A percentile compares a stretch with the other conserved stretches of the same genome.
Conservation (phyloP, 768 basidiomycete genomes). For the Hericium erinaceus region DNA sequence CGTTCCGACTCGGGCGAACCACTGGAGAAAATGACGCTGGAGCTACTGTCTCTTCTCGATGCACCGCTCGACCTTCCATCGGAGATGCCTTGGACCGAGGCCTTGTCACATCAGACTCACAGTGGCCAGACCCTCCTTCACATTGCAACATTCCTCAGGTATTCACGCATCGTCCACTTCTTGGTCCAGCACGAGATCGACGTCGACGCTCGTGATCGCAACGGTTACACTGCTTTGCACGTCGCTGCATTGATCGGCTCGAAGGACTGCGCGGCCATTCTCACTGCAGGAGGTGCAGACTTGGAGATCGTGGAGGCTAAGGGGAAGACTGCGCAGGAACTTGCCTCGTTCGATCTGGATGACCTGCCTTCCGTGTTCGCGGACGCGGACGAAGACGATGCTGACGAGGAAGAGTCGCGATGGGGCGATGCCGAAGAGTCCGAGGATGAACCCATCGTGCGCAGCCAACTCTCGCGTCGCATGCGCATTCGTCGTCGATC, state of each 20-base stretch:
- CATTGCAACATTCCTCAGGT: conserved; percentile 72
- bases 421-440: conserved; percentile 66
- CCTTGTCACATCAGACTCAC: conserved; percentile 62
- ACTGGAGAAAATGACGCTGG: conserved; percentile 66
- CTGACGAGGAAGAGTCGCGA: conserved; percentile 46
- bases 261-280: conserved; percentile 48
- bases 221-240: conserved; percentile 86
- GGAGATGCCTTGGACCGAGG: conserved; percentile 35
- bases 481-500: conserved; percentile 5
- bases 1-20: conserved; percentile 46
- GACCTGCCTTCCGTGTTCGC: conserved; percentile 21
- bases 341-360: conserved; percentile 38
- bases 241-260: conserved; percentile 68
- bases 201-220: conserved; percentile 76
- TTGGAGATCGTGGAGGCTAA: conserved; percentile 61
- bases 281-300: conserved; percentile 79
- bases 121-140: conserved; percentile 86
- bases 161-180: conserved; percentile 59
- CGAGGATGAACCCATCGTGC: conserved; percentile 27
- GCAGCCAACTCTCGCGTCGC: conserved; percentile 3
- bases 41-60: conserved; percentile 75
- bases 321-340: conserved; percentile 63
- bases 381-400: conserved; percentile 17
- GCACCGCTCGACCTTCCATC: conserved; percentile 38
- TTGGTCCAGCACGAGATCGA: conserved; percentile 67